Conservation (phyloP, 768 basidiomycete genomes). For the Psilocybe tampanensis region DNA sequence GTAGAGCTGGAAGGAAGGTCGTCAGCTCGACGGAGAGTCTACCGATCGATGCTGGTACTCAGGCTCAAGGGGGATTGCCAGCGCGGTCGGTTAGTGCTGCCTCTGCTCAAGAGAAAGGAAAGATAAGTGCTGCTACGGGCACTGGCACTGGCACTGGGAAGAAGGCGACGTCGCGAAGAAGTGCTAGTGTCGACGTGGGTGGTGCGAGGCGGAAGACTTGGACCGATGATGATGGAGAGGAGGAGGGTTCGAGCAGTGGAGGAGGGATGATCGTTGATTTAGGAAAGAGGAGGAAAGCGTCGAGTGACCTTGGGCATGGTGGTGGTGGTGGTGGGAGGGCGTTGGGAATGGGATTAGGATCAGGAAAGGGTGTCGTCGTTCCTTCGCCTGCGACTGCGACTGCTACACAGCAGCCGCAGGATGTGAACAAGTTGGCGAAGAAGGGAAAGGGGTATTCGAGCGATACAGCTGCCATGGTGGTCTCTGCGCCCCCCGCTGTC, state of each 20-base stretch:
- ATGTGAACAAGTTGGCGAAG: neutral
- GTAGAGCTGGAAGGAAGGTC: neutral
- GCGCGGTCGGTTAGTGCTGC: neutral
- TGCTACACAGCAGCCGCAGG: neutral
- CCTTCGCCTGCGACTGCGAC: neutral
- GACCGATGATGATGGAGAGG: neutral
- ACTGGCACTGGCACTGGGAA: too few relatives aligned
- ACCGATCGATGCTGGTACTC: neutral
- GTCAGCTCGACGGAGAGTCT: neutral
- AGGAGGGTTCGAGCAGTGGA: neutral
- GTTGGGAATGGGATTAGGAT: neutral
- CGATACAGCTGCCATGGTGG: constrained; percentile 15
- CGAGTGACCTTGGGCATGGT: constrained; percentile 19
- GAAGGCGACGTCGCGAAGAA: too few relatives aligned
- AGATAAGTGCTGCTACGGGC: neutral
- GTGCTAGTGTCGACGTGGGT: constrained; percentile 19
- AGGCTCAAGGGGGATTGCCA: neutral
- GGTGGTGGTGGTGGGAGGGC: neutral
- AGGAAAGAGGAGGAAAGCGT: constrained; percentile 19
- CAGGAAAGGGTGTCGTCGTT: neutral
- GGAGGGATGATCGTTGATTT: constrained; percentile 24
- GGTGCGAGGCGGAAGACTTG: constrained; percentile 10
- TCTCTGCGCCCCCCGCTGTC: constrained; percentile 4
- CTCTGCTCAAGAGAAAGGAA: neutral
- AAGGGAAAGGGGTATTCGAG: constrained; percentile 19